phyloP scores from a whole-genome alignment of 139 green algal species.

The Tetradesmus obliquus region DNA sequence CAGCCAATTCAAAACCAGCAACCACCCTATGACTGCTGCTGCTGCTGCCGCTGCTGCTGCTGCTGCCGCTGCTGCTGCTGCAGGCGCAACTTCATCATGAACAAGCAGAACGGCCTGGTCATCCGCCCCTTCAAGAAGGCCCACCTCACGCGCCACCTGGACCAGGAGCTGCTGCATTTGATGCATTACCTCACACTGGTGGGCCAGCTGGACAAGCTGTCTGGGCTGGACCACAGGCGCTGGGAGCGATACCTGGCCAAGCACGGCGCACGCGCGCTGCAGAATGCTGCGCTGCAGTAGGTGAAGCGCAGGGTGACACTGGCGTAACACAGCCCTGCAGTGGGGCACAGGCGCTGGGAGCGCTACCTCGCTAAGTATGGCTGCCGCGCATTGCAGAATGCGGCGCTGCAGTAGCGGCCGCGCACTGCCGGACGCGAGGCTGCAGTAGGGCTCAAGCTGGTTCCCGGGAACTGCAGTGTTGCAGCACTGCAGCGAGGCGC shows the following conservation, averaged over 20 bases:
- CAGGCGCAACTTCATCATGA: conserved; percentile 95
- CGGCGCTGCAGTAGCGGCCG: no score
- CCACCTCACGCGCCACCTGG: conserved; percentile 76
- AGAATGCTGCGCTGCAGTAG: neutral
- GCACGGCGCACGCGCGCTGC: conserved; percentile 14
- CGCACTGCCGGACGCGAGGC: no score
- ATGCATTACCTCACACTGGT: conserved; percentile 87
- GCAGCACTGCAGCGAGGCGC: no score
- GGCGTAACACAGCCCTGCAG: no score
- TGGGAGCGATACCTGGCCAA: conserved; percentile 75
- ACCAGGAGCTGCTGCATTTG: conserved; percentile 91
- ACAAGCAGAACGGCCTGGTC: conserved; percentile 91
- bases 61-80: neutral
- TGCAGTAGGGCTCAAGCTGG: no score
- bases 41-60: neutral
- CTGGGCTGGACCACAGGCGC: conserved; percentile 75
- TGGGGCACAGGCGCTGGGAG: conserved; percentile 87
- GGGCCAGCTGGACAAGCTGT: conserved; percentile 69
- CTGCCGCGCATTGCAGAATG: neutral
- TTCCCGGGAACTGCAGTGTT: no score
- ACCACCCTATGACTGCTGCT: neutral
- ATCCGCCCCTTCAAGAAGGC: conserved; percentile 92
- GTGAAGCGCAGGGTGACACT: no score
- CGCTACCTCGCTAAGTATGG: conserved; percentile 50
- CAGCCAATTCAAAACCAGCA: no score